A percentile compares a stretch with the other conserved stretches of the same genome.
Evolutionary conservation across 2,329 filamentous ascomycete species (phyloP).

Genomic region (Cytospora schulzeri): DNA sequence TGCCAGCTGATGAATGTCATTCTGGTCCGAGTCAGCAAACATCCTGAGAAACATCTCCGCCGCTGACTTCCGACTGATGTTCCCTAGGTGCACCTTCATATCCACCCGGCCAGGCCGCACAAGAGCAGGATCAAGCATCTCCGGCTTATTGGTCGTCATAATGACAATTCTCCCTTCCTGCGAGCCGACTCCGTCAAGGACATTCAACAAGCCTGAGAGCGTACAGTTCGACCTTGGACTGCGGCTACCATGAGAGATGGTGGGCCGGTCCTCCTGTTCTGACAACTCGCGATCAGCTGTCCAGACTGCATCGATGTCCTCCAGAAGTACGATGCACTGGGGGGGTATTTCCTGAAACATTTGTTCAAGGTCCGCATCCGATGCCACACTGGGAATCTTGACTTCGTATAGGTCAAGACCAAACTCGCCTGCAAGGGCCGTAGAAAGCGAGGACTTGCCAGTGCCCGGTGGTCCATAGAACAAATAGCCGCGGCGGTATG

Average conservation of each 20-base stretch:
- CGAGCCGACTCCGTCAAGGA: constrained; percentile 68
- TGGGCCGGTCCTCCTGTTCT: constrained; percentile 22
- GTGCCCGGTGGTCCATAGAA: constrained; percentile 66
- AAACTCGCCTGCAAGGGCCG: constrained; percentile 54
- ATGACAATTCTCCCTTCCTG: constrained; percentile 69
- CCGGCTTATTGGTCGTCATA: constrained; percentile 70
- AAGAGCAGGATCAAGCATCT: constrained; percentile 63
- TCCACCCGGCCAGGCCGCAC: constrained; percentile 66
- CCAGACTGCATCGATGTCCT: constrained; percentile 54
- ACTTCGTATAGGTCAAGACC: constrained; percentile 54
- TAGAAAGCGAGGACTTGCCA: constrained; percentile 59
- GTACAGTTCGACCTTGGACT: constrained; percentile 34
- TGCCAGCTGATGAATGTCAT: constrained; percentile 31
- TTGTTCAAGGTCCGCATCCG: constrained; percentile 52
- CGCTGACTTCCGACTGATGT: constrained; percentile 39
- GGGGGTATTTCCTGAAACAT: constrained; percentile 56
- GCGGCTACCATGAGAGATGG: constrained; percentile 19
- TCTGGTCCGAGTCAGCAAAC: constrained; percentile 35
- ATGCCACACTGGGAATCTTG: constrained; percentile 51
- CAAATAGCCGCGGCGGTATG: constrained; percentile 66
- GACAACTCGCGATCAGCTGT: constrained; percentile 20
- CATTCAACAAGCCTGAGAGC: constrained; percentile 67
- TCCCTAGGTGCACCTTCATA: constrained; percentile 57
- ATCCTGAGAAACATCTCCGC: constrained; percentile 42
- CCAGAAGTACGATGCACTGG: constrained; percentile 56